Percentiles rank a stretch among this genome's conserved stretches.
phyloP scores from a whole-genome alignment of 805 yeast genomes.

The Candida qinlingensis region DNA sequence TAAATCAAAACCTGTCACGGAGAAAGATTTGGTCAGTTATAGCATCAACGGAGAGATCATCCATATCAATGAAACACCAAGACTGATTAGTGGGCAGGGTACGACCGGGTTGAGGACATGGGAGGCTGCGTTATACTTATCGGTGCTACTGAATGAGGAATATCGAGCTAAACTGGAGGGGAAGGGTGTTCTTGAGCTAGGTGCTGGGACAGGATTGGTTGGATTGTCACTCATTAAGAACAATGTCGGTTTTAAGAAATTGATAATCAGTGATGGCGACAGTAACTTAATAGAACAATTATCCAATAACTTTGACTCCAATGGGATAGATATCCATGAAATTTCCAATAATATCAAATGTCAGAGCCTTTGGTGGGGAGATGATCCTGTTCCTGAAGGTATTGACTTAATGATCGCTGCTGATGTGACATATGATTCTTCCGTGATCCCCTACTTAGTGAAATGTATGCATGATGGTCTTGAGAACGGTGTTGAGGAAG shows the following conservation, averaged over 20 bases:
- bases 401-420: conserved; percentile 67
- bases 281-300: conserved; percentile 45
- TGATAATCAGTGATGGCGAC: conserved; percentile 67
- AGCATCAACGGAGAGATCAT: conserved; percentile 22
- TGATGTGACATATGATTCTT: conserved; percentile 80
- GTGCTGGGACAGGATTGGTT: conserved; percentile 87
- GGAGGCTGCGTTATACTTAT: conserved; percentile 80
- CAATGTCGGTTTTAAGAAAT: conserved; percentile 14
- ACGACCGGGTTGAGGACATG: conserved; percentile 90
- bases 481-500: conserved; percentile 20
- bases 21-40: conserved; percentile 29
- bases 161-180: conserved; percentile 12
- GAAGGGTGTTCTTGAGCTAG: conserved; percentile 59
- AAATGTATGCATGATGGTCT: conserved; percentile 33
- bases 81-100: conserved; percentile 63
- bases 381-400: conserved; percentile 34
- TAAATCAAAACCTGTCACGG: conserved; percentile 22
- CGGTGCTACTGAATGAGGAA: conserved; percentile 39
- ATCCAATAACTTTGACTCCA: conserved; percentile 39
- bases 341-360: conserved; percentile 19
- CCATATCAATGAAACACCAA: conserved; percentile 54
- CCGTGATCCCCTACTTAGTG: conserved; percentile 51
- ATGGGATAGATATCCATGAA: conserved; percentile 25
- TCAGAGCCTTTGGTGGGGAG: conserved; percentile 57
- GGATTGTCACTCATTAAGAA: conserved; percentile 35